Evolutionary conservation across 2,329 filamentous ascomycete genomes (phyloP), one percentile per base, ranked within the genome.

Genomic region (Colletotrichum costaricense): DNA sequence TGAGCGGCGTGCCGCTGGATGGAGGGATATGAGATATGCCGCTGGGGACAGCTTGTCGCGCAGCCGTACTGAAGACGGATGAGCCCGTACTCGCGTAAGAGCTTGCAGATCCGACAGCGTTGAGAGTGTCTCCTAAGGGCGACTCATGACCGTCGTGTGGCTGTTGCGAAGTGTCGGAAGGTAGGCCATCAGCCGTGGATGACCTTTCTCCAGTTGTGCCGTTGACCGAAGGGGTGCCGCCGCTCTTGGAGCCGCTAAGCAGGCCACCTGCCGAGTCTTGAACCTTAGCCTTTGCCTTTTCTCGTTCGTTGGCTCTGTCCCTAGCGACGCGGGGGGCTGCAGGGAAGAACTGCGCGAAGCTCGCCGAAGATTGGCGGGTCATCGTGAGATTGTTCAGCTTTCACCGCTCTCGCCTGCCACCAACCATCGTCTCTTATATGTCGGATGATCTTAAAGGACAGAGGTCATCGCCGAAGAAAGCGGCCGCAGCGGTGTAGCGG

Each of bases 311-410:
- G 76, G 88, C 87, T 79, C 87, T 87, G 80, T 90, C 87, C 82
- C 86, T 86, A 69, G 88, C 87, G 72, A 90, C 91, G 78, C 90
- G 90, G 78, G 94, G 93, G 80, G 93, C 94, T 81, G 93, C 91
- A 78, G 93, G 93, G 84, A 95, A 95, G 89, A 95, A 97, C 86
- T 95, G 92, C 85, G 93, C 93, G 88, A 95, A 95, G 86, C 92
- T 92, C 87, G 93, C 92, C 84, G 88, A 87, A 75, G 89, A 88
- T 82, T 92, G 90, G 87, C 93, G 94, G 91, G 94, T 94, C 93
- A 94, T 94, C 86, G 86, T 92, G 88, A 84, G 78, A 78, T 79
- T 83, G 82, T 81, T 83, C 82, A 83, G 83, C 83, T 84, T 85
- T 84, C 86, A 87, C 85, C 85, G 84, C 82, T 84, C 81, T 84